Conservation (phyloP, 2,329 filamentous ascomycete genomes). For the Ceratocystis albifundus region DNA sequence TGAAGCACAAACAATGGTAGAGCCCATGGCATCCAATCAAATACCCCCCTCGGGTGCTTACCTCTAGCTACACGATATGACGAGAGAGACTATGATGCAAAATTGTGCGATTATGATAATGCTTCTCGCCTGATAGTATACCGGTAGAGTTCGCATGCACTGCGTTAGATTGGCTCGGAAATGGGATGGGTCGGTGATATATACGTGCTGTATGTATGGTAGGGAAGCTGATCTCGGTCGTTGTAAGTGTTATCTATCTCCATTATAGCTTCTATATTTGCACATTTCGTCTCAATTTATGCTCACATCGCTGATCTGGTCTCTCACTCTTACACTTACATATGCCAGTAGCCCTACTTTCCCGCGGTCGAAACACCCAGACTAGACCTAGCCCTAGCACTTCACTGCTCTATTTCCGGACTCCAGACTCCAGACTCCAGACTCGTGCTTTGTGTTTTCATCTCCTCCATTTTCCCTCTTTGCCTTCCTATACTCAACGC, state of each 20-base stretch:
- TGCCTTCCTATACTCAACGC: too few relatives aligned
- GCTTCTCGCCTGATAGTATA: background rate
- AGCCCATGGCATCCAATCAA: too few relatives aligned
- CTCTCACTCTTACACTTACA: too few relatives aligned
- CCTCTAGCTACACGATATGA: background rate
- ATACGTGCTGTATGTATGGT: background rate
- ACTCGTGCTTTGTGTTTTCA: too few relatives aligned
- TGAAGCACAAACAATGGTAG: too few relatives aligned
- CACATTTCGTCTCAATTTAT: background rate
- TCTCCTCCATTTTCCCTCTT: too few relatives aligned
- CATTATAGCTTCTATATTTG: constrained; percentile 5
- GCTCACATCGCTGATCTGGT: background rate
- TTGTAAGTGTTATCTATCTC: background rate
- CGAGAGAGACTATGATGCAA: background rate
- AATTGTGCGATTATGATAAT: background rate
- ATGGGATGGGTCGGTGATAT: background rate
- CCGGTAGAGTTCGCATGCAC: background rate
- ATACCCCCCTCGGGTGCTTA: too few relatives aligned
- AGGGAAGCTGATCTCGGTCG: background rate
- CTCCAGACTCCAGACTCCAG: too few relatives aligned
- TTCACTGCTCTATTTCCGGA: too few relatives aligned
- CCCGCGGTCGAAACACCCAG: too few relatives aligned
- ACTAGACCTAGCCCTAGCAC: too few relatives aligned
- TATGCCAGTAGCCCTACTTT: too few relatives aligned
- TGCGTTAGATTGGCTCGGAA: background rate